Evolutionary conservation across 2,329 filamentous ascomycete genomes (phyloP).

Genomic region (Sporothrix inflata): DNA sequence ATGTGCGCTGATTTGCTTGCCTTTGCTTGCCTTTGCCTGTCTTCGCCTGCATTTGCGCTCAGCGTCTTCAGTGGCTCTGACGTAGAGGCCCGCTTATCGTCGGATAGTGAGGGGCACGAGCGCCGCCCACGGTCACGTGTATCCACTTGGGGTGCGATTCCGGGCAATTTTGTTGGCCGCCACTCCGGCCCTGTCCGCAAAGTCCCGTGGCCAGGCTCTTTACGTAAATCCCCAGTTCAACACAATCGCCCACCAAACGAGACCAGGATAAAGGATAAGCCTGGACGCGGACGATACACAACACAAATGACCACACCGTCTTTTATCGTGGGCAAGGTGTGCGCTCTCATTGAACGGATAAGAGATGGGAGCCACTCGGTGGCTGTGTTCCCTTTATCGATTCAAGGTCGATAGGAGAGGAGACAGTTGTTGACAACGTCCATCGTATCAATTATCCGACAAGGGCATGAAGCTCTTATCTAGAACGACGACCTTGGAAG

Average conservation of each 20-base stretch:
- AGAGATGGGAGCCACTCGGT: background rate
- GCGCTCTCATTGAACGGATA: too few relatives aligned
- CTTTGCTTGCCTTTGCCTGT: background rate
- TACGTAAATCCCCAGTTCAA: background rate
- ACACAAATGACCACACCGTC: background rate
- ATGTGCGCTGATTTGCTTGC: background rate
- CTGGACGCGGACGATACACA: background rate
- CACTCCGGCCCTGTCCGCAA: background rate
- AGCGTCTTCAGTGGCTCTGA: background rate
- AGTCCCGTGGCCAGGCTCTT: constrained; percentile 9
- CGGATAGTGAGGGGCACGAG: background rate
- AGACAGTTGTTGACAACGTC: background rate
- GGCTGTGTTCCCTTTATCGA: background rate
- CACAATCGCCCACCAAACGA: background rate
- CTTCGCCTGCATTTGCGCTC: too few relatives aligned
- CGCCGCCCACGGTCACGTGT: background rate
- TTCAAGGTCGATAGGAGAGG: background rate
- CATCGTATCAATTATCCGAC: background rate
- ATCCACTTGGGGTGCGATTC: background rate
- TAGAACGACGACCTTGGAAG: background rate
- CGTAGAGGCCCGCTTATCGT: constrained; percentile 8
- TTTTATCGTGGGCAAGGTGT: background rate
- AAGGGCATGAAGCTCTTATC: background rate
- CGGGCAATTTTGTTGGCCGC: too few relatives aligned
- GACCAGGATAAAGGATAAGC: constrained; percentile 11